phyloP scores from a whole-genome alignment of 225 moss, liverwort and hornwort species.

The Sphagnum contortum region DNA sequence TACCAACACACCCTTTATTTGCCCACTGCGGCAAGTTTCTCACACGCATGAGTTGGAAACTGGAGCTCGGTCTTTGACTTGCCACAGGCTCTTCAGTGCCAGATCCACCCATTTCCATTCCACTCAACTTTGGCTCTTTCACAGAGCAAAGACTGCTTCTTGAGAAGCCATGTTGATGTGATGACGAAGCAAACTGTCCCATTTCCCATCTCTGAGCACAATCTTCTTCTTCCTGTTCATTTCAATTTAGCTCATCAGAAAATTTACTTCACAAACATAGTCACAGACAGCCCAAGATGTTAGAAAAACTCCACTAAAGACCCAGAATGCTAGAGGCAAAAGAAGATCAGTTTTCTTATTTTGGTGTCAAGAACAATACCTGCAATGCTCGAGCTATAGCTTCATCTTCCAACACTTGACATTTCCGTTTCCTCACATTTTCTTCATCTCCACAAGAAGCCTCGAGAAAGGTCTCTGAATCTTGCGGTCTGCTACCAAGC shows the following conservation, averaged over 20 bases:
- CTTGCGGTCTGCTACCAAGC: too few species aligned
- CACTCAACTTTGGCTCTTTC: constrained; percentile 3
- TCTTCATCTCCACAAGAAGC: constrained; percentile 3
- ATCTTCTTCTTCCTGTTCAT: constrained; percentile 47
- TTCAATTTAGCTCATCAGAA: background rate
- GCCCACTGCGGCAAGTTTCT: constrained; percentile 58
- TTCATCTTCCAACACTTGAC: constrained; percentile 55
- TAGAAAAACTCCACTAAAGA: too few species aligned
- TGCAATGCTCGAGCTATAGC: constrained; percentile 65
- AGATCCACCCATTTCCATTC: constrained; percentile 5
- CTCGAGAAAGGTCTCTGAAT: background rate
- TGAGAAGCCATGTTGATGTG: constrained; percentile 12
- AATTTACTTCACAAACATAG: background rate
- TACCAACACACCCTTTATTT: constrained; percentile 60
- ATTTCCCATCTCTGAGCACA: constrained; percentile 21
- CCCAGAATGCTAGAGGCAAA: too few species aligned
- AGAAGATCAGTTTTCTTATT: too few species aligned
- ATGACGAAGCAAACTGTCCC: constrained; percentile 13
- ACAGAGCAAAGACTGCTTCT: constrained; percentile 10
- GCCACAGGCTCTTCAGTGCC: constrained; percentile 34
- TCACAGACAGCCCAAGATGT: background rate
- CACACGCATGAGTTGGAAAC: constrained; percentile 69
- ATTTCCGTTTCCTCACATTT: constrained; percentile 15
- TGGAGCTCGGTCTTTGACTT: constrained; percentile 41
- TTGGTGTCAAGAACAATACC: constrained; percentile 16